Evolutionary conservation across 2,329 filamentous ascomycete genomes (phyloP).

Genomic region (Pseudogymnoascus sp.): DNA sequence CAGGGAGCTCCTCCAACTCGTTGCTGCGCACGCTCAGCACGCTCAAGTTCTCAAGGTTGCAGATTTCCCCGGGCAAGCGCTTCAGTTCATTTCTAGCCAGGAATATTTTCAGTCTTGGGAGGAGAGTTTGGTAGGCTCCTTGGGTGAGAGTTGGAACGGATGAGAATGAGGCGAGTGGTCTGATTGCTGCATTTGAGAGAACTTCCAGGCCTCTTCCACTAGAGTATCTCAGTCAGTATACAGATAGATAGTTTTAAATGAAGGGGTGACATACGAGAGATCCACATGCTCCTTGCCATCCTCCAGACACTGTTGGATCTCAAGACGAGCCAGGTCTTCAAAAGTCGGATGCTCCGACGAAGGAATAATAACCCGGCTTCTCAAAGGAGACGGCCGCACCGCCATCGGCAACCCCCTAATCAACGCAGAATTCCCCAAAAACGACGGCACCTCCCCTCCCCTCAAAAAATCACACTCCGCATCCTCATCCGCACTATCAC

Average conservation of each 20-base stretch:
- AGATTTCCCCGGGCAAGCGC: slow-evolving; percentile 50
- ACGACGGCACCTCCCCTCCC: background rate
- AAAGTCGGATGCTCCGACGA: slow-evolving; percentile 16
- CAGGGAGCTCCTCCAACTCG: slow-evolving; percentile 50
- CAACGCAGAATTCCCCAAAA: background rate
- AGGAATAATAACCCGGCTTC: background rate
- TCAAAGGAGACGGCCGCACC: background rate
- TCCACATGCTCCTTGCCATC: slow-evolving; percentile 51
- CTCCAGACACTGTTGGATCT: slow-evolving; percentile 48
- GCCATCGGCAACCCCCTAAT: background rate
- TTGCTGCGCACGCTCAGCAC: slow-evolving; percentile 61
- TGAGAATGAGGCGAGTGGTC: slow-evolving; percentile 46
- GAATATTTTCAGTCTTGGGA: slow-evolving; percentile 53
- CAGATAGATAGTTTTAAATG: background rate
- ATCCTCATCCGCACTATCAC: slow-evolving; percentile 45
- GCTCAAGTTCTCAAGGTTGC: slow-evolving; percentile 52
- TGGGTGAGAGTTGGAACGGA: slow-evolving; percentile 23
- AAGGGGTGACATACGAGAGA: slow-evolving; percentile 43
- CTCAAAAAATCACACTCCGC: slow-evolving; percentile 28
- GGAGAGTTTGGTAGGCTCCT: slow-evolving; percentile 43
- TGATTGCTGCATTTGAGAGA: slow-evolving; percentile 49
- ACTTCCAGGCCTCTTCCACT: slow-evolving; percentile 32
- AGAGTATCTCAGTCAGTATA: background rate
- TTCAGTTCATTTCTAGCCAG: slow-evolving; percentile 51
- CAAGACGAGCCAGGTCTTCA: slow-evolving; percentile 38